These are phyloP conservation scores for Petunia axillaris DNA, from an alignment of 257 asterid species.

Conservation along the genomic window DNA sequence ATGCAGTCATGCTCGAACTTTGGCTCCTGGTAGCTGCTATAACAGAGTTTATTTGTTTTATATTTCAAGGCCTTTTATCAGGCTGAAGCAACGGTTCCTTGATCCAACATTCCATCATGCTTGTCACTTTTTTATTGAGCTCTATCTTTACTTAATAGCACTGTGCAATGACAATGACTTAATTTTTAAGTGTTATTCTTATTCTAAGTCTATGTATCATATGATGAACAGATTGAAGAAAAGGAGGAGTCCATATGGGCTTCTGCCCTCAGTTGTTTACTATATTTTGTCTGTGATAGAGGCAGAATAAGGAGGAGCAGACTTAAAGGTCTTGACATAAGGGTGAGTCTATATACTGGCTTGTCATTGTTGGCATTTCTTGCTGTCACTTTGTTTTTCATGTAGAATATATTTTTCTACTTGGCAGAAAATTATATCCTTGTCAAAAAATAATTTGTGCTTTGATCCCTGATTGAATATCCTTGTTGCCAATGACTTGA, in stretches of 20 bases:
- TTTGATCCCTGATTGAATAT: neutral
- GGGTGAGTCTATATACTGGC: conserved; percentile 62
- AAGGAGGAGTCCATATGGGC: conserved; percentile 97
- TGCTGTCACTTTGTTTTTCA: neutral
- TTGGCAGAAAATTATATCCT: too few species aligned
- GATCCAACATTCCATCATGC: neutral
- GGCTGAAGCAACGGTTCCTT: conserved; percentile 12
- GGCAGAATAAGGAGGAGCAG: conserved; percentile 96
- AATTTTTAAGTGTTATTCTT: neutral
- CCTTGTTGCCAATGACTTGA: neutral
- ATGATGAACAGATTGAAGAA: conserved; percentile 69
- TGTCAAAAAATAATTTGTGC: neutral
- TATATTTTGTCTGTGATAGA: conserved; percentile 90
- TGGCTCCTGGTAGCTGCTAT: neutral
- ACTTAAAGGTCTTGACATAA: conserved; percentile 89
- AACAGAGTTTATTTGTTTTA: neutral
- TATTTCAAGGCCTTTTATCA: conserved; percentile 8
- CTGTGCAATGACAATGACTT: neutral
- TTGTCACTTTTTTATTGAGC: conserved; percentile 9
- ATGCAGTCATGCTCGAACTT: neutral
- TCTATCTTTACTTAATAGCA: conserved; percentile 18
- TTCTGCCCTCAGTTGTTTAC: conserved; percentile 91
- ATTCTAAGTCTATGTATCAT: conserved; percentile 4
- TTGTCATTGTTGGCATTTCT: conserved; percentile 12
- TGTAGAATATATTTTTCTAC: neutral